Percentiles rank a stretch among this genome's conserved stretches.
These are phyloP conservation scores for Pseudogymnoascus sp. DNA, from an alignment of 2,329 filamentous ascomycete genomes.

Conservation along the genomic window DNA sequence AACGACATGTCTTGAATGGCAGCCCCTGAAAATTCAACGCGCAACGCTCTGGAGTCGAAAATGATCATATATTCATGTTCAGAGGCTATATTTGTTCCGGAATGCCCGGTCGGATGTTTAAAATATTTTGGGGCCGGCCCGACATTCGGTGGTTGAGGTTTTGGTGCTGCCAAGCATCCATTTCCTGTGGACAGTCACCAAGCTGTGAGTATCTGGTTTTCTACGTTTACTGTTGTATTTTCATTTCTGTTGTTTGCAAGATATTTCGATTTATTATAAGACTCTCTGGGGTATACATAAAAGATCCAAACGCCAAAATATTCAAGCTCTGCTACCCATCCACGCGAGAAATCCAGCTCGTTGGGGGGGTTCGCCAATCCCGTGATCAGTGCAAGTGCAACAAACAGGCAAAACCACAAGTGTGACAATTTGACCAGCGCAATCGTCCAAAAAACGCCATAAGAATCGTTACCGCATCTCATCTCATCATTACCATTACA, in stretches of 20 bases:
- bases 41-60: constrained; percentile 9
- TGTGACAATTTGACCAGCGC: background rate
- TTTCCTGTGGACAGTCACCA: background rate
- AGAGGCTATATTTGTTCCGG: constrained; percentile 8
- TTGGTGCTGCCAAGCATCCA: background rate
- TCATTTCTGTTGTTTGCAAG: background rate
- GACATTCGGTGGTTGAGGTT: background rate
- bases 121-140: background rate
- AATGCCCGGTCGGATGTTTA: constrained; percentile 22
- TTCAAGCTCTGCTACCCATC: background rate
- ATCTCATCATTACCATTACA: background rate
- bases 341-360: constrained; percentile 1
- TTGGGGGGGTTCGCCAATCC: background rate
- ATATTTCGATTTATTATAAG: background rate
- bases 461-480: background rate
- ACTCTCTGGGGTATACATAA: background rate
- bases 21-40: constrained; percentile 16
- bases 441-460: background rate
- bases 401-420: background rate
- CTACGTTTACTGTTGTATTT: background rate
- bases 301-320: background rate
- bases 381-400: constrained; percentile 1
- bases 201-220: background rate
- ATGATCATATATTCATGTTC: background rate
- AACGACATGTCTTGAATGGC: constrained; percentile 24